Evolutionary conservation across 2,329 filamentous ascomycete species (phyloP), one percentile per base, ranked within the genome.

Genomic region (Gremmenia infestans): DNA sequence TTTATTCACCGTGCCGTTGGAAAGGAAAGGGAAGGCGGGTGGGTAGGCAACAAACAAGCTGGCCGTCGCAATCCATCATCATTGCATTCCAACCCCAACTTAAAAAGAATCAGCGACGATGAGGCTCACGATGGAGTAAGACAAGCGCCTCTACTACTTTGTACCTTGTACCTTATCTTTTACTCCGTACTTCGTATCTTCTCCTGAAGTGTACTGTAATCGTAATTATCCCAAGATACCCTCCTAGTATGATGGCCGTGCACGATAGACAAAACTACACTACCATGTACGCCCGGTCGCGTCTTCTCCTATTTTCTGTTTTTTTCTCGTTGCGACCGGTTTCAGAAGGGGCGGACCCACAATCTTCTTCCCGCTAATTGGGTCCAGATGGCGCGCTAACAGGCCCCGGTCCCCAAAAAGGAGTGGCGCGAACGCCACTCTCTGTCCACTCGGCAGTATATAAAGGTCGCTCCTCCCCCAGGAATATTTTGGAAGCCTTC

Each of bases 381-480:
- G 48, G 9, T 37, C n/a, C 8, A n/a, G 4, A 5, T 6, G 12
- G 4, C 48, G 48, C 25, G 25, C 28, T 36, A 36, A 23, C 48
- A 15, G 32, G 11, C 48, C 48, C 37, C 36, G 17, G 36, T 11
- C 37, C 15, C 35, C 23, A 55, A 50, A 50, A 40, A 42, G 48
- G 49, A 46, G 48, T 12, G 40, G 9, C 40, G 15, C 40, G 12
- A 17, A 43, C 40, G 40, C 40, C 15, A 11, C 19, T 43, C 40
- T 42, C 23, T 12, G 35, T 4, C 9, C 5, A 28, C 52, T 54
- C 54, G 50, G 51, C 35, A 52, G 53, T 55, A 57, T 60, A 64
- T 62, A 62, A 59, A 39, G 19, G 19, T 40, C 50, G 47, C 54
- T 55, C 49, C 50, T 54, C 54, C 60, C 56, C 47, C 45, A 46